phyloP scores from a whole-genome alignment of 2,329 filamentous ascomycete species.

The Pestalotiopsis sp. region DNA sequence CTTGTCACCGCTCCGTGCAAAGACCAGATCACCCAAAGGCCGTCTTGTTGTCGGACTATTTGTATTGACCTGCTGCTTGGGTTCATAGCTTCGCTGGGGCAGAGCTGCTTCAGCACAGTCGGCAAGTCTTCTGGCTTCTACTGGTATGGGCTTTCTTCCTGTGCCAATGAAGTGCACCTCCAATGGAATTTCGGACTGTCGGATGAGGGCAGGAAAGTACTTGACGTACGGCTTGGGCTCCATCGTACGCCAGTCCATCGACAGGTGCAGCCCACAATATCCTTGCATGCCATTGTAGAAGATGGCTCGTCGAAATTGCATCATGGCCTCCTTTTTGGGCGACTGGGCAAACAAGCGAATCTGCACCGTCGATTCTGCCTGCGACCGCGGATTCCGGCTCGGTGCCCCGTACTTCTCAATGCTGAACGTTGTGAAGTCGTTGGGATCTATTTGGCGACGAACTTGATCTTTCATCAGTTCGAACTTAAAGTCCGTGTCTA shows the following conservation, averaged over 20 bases:
- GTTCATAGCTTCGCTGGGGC: slow-evolving; percentile 24
- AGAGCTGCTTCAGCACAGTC: slow-evolving; percentile 19
- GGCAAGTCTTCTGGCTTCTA: slow-evolving; percentile 18
- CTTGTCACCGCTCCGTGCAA: slow-evolving; percentile 31
- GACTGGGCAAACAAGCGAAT: slow-evolving; percentile 43
- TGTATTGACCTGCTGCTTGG: slow-evolving; percentile 17
- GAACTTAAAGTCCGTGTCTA: slow-evolving; percentile 15
- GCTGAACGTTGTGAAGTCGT: slow-evolving; percentile 29
- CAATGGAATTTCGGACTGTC: slow-evolving; percentile 22
- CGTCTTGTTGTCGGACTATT: slow-evolving; percentile 22
- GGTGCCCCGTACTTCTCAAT: slow-evolving; percentile 33
- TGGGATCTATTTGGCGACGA: slow-evolving; percentile 31
- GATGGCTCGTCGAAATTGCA: slow-evolving; percentile 26
- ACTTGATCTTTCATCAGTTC: slow-evolving; percentile 27
- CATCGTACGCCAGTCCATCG: slow-evolving; percentile 28
- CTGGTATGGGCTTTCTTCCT: slow-evolving; percentile 16
- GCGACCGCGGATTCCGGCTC: slow-evolving; percentile 32
- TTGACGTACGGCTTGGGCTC: slow-evolving; percentile 28
- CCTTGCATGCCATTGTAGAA: slow-evolving; percentile 29
- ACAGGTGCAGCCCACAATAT: slow-evolving; percentile 25
- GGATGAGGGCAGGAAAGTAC: slow-evolving; percentile 28
- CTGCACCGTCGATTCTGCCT: slow-evolving; percentile 39
- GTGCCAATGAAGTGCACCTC: slow-evolving; percentile 24
- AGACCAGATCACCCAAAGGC: slow-evolving; percentile 34
- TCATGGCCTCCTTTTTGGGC: slow-evolving; percentile 29